Base-by-base conservation (phyloP, 768 basidiomycete genomes). In the Pleurotus tuoliensis region DNA sequence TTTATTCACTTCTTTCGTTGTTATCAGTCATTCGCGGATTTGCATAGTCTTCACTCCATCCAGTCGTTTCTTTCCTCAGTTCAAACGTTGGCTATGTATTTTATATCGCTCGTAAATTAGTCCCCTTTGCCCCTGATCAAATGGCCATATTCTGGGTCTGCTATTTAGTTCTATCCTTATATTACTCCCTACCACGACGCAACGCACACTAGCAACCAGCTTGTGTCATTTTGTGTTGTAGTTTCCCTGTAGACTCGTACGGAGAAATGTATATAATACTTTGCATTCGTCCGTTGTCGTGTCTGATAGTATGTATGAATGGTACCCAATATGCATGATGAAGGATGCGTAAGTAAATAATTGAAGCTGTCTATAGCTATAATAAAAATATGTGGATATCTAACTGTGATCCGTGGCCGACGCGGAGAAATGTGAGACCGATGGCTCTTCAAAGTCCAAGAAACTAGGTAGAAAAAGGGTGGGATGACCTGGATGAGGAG, bases 181-280 rank as follows among this genome's bases (percentile, higher is more conserved):
- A 53, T 38, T 40, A 41, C 30, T 53, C 20, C 15, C 41, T 53
- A 53, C 20, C 51, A n/a, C 51, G 39, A 16, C 51, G 39, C 51
- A 40, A 40, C 51, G 41, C 37, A 39, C 18, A 11, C 22, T 22
- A 40, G 41, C 18, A 16, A 44, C 41, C 9, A 15, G 15, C 15
- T 41, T 53, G 39, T 53, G n/a, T 53, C 37, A n/a, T 24, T 40
- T 24, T 41, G 51, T 53, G 51, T 53, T 53, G 51, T 53, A 53
- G 51, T 53, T 53, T 53, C 18, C 22, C 39, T 53, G 51, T 53
- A 53, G 51, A 53, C 38, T 34, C 30, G 37, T 53, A 53, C 43
- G 51, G 49, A 41, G 16, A 24, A 39, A 53, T 53, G 51, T 53
- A 53, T 25, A 53, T 53, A 53, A 53, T 40, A 40, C 18, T 53